These are phyloP conservation scores for Meyerozyma carpophila DNA, from an alignment of 1,139 yeast genomes.

Conservation along the genomic window DNA sequence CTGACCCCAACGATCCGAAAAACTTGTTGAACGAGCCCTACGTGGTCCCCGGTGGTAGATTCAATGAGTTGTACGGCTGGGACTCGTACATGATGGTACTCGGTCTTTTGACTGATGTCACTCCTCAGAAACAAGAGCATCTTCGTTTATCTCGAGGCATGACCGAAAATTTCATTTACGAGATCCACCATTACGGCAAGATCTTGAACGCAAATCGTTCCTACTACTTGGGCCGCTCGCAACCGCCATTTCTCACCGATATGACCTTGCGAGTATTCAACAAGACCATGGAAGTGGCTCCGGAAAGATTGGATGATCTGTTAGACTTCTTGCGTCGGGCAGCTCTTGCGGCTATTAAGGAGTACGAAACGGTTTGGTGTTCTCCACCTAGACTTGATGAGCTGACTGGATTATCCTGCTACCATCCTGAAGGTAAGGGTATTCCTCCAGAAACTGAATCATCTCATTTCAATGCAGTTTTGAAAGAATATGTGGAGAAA, in stretches of 20 bases:
- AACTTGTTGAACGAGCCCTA: constrained; percentile 71
- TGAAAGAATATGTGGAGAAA: constrained; percentile 66
- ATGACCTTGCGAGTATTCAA: constrained; percentile 74
- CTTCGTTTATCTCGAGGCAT: constrained; percentile 71
- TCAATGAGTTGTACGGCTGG: constrained; percentile 97
- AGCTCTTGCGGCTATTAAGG: constrained; percentile 76
- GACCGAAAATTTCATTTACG: constrained; percentile 90
- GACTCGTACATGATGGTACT: constrained; percentile 91
- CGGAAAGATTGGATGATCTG: constrained; percentile 34
- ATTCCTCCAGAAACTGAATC: constrained; percentile 97
- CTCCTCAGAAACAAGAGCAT: constrained; percentile 37
- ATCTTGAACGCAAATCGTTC: constrained; percentile 92
- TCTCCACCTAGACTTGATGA: constrained; percentile 67
- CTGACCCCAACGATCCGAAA: constrained; percentile 42
- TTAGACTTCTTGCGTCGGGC: constrained; percentile 61
- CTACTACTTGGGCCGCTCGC: constrained; percentile 87
- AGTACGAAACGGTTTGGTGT: constrained; percentile 80
- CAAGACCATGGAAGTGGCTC: constrained; percentile 43
- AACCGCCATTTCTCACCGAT: constrained; percentile 97
- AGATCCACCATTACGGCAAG: constrained; percentile 86
- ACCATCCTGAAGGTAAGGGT: constrained; percentile 85
- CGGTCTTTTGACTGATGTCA: constrained; percentile 69
- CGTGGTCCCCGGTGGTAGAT: constrained; percentile 96
- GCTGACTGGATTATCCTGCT: constrained; percentile 80
- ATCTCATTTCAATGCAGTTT: constrained; percentile 73